Base-by-base conservation (phyloP, 768 basidiomycete species). In the Cytidiella melzeri region DNA sequence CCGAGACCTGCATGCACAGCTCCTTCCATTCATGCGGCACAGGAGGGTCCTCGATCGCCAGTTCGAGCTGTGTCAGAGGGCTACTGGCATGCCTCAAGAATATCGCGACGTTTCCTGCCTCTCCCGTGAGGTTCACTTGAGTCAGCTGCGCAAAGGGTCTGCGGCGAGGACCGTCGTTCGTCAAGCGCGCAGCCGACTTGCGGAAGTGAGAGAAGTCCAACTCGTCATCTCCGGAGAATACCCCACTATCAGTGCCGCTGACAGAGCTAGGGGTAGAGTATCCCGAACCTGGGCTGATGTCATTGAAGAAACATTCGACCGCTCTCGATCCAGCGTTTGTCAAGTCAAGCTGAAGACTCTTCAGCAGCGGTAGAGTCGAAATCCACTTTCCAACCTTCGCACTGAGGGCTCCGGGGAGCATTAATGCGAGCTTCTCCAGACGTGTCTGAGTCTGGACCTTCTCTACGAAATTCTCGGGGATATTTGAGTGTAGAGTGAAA, bases 251-350 rank as follows among this genome's bases (percentile, higher is more conserved):
- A 37, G 75, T 82, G 45, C 84, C 81, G 21, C 69, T 74, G 12
- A 79, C 73, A 10, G 84, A 85, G 54, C 73, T 79, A 5, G 87
- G 87, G 11, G 86, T 84, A 24, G 77, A 77, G 52, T 73, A 72
- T n/a, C 87, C 87, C 1, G 86, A 87, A 37, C 76, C 73, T 13
- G 75, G 68, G 53, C 70, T 68, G 55, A 88, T 69, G 46, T 86
- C 80, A 61, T 82, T 81, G 62, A 90, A 90, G 65, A 90, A 90
- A 18, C 83, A 83, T 66, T 87, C 84, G n/a, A 88, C 81, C 0
- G 83, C 81, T 25, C 79, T 79, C 47, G 75, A 66, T 3, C 82
- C 77, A 48, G 84, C 72, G 48, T 81, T 83, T 0, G 84, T 79
- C 21, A 90, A 73, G 61, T 90, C 87, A 42, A 90, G 70, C 58